Conservation (phyloP, 352 stramenopile genomes). For the Globisporangium okanoganense region DNA sequence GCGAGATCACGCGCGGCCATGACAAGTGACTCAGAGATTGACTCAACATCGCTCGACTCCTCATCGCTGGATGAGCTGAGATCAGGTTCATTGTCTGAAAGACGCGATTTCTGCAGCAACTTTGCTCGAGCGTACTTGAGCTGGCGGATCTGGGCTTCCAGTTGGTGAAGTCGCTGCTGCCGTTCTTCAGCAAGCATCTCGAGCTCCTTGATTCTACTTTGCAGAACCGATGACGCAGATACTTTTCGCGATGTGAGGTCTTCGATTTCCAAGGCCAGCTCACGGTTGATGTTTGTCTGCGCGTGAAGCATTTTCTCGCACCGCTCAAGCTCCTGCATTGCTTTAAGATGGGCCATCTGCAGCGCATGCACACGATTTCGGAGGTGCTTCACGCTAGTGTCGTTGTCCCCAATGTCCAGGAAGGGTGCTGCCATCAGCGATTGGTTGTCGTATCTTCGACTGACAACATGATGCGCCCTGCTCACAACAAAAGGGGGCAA, state of each 20-base stretch:
- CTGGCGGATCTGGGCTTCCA: constrained; percentile 88
- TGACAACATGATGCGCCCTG: constrained; percentile 29
- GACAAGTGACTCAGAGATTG: constrained; percentile 63
- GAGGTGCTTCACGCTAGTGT: constrained; percentile 51
- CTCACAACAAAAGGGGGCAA: not conserved
- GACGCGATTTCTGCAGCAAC: constrained; percentile 26
- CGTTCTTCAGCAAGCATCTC: constrained; percentile 81
- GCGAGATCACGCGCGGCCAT: constrained; percentile 54
- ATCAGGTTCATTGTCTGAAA: constrained; percentile 20
- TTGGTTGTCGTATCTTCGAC: constrained; percentile 29
- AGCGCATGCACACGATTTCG: constrained; percentile 83
- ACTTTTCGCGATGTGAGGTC: constrained; percentile 77
- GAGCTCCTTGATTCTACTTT: constrained; percentile 80
- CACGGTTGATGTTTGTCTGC: constrained; percentile 93
- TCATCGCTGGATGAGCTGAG: constrained; percentile 35
- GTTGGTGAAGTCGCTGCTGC: constrained; percentile 69
- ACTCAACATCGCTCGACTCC: constrained; percentile 43
- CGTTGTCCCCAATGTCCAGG: constrained; percentile 12
- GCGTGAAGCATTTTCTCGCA: constrained; percentile 93
- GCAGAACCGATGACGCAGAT: constrained; percentile 61
- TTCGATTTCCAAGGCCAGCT: constrained; percentile 90
- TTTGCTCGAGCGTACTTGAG: constrained; percentile 77
- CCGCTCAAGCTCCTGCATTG: constrained; percentile 89
- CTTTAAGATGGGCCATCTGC: constrained; percentile 87
- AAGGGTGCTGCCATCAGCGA: constrained; percentile 4